A percentile compares a stretch with the other conserved stretches of the same genome.
These are phyloP conservation scores for Fusarium sp. DNA, from an alignment of 2,329 filamentous ascomycete species.

Conservation along the genomic window DNA sequence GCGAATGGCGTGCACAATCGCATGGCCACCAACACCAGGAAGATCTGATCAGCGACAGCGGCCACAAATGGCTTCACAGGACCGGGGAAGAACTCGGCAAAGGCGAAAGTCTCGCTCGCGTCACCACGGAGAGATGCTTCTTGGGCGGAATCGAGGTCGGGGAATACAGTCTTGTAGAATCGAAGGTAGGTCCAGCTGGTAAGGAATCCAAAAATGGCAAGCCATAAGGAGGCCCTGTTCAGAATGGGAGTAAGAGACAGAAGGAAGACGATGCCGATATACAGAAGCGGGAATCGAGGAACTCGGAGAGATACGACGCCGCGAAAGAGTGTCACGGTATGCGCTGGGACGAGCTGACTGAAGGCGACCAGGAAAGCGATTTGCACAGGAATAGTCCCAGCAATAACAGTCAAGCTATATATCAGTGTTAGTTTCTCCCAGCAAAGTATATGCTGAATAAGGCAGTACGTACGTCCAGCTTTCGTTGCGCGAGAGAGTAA, in stretches of 20 bases:
- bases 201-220: constrained; percentile 84
- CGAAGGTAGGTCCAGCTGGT: constrained; percentile 95
- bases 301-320: constrained; percentile 91
- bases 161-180: constrained; percentile 86
- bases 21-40: constrained; percentile 78
- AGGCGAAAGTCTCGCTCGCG: constrained; percentile 94
- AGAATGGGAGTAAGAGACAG: constrained; percentile 68
- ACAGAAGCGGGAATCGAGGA: constrained; percentile 74
- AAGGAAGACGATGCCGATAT: constrained; percentile 79
- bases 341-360: constrained; percentile 96
- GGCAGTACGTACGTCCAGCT: constrained; percentile 73
- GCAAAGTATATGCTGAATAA: neutral
- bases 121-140: constrained; percentile 80
- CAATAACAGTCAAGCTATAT: constrained; percentile 79
- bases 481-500: constrained; percentile 74
- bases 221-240: constrained; percentile 79
- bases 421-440: constrained; percentile 10
- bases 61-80: constrained; percentile 82
- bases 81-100: constrained; percentile 94
- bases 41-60: constrained; percentile 74
- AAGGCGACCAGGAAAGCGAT: constrained; percentile 96
- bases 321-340: constrained; percentile 94
- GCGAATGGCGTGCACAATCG: constrained; percentile 88
- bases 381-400: constrained; percentile 89
- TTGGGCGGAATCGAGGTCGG: constrained; percentile 73